These are phyloP conservation scores for Madurella fahalii DNA, from an alignment of 2,329 filamentous ascomycete species.

Conservation along the genomic window DNA sequence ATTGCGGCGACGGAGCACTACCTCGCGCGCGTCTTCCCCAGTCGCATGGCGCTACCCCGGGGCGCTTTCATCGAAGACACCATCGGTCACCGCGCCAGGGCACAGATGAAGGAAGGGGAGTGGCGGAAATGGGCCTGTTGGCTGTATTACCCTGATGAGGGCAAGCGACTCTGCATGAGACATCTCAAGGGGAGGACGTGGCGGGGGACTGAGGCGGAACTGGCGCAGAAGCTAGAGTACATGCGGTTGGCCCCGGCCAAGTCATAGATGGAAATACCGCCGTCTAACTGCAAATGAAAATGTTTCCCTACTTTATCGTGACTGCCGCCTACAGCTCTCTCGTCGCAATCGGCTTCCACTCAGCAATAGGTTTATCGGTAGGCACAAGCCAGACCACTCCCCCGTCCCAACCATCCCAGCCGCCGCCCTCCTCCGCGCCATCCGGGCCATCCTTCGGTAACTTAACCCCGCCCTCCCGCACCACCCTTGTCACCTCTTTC, in stretches of 20 bases:
- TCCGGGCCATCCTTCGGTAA: slow-evolving; percentile 4
- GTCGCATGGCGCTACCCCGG: slow-evolving; percentile 45
- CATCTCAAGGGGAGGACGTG: slow-evolving; percentile 51
- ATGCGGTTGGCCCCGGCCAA: slow-evolving; percentile 18
- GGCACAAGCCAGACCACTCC: slow-evolving; percentile 32
- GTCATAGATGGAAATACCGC: not conserved
- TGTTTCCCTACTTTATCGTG: not conserved
- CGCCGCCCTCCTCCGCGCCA: not conserved
- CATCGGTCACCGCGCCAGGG: slow-evolving; percentile 50
- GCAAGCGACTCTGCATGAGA: slow-evolving; percentile 42
- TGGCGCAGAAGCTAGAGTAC: slow-evolving; percentile 23
- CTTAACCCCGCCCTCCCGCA: slow-evolving; percentile 24
- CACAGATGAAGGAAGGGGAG: slow-evolving; percentile 51
- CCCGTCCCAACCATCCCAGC: slow-evolving; percentile 28
- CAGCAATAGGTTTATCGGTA: slow-evolving; percentile 27
- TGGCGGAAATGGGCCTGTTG: slow-evolving; percentile 53
- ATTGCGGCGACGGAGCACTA: slow-evolving; percentile 48
- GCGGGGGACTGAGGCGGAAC: slow-evolving; percentile 37
- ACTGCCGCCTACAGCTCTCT: slow-evolving; percentile 16
- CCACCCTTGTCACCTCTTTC: slow-evolving; percentile 20
- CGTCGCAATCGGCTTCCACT: slow-evolving; percentile 32
- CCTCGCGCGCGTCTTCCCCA: slow-evolving; percentile 46
- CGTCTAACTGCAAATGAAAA: not conserved
- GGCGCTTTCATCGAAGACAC: slow-evolving; percentile 56
- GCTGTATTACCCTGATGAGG: slow-evolving; percentile 50